Evolutionary conservation across 495 filamentous ascomycete genomes (phyloP), one percentile per base, ranked within the genome.

Genomic region (Penicillium odoratum): DNA sequence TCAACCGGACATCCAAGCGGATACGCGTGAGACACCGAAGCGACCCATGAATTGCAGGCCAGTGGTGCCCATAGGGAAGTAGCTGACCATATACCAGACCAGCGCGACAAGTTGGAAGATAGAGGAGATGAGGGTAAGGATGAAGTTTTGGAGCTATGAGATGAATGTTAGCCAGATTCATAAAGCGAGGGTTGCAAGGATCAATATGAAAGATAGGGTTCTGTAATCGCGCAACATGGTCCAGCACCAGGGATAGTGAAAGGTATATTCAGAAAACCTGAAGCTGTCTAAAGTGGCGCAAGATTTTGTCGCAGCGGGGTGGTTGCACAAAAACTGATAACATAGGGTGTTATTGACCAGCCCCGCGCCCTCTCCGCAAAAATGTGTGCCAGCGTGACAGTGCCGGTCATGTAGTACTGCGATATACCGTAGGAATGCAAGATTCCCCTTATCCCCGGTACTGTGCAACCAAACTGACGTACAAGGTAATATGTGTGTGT

Each of bases 11-110:
- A 98, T 88, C 94, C 94, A 98, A 54, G 91, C 81, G 10, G 91
- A 81, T 15, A 95, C 89, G 63, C 91, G 80, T 70, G 86, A 87
- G 16, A 87, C 90, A 9, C 93, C 94, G 62, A 96, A 92, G 11
- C 83, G 85, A 42, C 91, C 88, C 65, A 91, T 92, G 62, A 96
- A 88, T 61, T 93, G 86, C 59, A 97, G 74, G 18, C 93, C 91
- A 49, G 85, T 91, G 49, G 88, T 90, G 26, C 94, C 94, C 92
- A 97, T 96, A 3, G 94, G 94, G 70, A 98, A 98, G 77, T 98
- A 98, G 75, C 89, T 94, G 73, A 98, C 88, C 9, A 96, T 79
- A 74, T 98, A 98, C 93, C 94, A 98, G 29, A 92, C 56, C 46
- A 98, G 79, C 50, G 87, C 86, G 51, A 84, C 86, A 50, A 97